Evolutionary conservation across 345 rosid species (phyloP).

Genomic region (Euclidium syriacum): DNA sequence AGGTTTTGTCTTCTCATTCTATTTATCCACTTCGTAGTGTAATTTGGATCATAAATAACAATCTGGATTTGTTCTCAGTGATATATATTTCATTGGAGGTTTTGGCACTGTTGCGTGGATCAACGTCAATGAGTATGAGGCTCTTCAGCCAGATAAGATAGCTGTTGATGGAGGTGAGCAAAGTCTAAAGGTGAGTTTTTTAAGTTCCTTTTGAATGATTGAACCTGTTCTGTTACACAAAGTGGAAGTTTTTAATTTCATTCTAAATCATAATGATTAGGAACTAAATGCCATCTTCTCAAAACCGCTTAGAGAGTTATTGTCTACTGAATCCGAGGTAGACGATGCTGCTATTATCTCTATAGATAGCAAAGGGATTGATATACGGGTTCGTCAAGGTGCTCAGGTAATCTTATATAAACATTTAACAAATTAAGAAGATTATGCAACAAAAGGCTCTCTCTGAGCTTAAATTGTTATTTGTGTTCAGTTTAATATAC

Average conservation of each 20-base stretch:
- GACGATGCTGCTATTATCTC: conserved; percentile 97
- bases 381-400: conserved; percentile 90
- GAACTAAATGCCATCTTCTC: conserved; percentile 83
- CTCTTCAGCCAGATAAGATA: conserved; percentile 81
- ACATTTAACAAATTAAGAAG: conserved; percentile 6
- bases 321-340: conserved; percentile 63
- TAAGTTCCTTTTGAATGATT: not conserved
- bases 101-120: conserved; percentile 99
- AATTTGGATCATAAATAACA: not conserved
- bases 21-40: not conserved
- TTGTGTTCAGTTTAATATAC: conserved; percentile 72
- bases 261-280: conserved; percentile 33
- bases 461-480: not conserved
- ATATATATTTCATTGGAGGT: conserved; percentile 97
- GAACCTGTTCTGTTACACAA: not conserved
- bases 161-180: conserved; percentile 97
- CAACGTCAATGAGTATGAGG: conserved; percentile 78
- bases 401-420: conserved; percentile 62
- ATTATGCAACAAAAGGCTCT: not conserved
- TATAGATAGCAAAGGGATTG: conserved; percentile 91
- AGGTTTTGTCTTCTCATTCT: conserved; percentile 42
- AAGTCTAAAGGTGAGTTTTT: conserved; percentile 58
- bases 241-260: not conserved
- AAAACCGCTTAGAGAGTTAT: conserved; percentile 64
- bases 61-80: conserved; percentile 39